Base-by-base conservation (phyloP, 139 green algal species). In the Zygnema cylindricum region DNA sequence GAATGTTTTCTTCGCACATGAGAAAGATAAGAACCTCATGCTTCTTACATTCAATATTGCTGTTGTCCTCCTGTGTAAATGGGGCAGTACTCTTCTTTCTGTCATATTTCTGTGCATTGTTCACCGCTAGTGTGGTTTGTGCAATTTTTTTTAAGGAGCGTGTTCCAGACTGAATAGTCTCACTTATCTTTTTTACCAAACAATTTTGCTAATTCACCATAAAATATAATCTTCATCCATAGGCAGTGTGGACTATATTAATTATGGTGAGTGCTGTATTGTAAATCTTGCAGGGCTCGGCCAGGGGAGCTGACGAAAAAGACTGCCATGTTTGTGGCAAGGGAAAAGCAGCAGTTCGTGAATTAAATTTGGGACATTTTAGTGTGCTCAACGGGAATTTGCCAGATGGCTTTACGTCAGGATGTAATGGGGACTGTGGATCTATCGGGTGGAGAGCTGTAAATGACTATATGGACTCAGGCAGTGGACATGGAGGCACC, bases 361-460 rank as follows among this genome's bases (percentile, higher is more conserved):
- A 54, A 75, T 30, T 88, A 32, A 82, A 43, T 35, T 76, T 82
- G 25, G 32, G 23, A 25, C 57, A 82, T 63, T 83, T 88, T 30
- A 35, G 49, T 1, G 22, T 42, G 55, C n/a, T 43, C 57, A 22
- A n/a, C 43, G 69, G 63, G 38, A 33, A 23, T 36, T 63, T 88
- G 2, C 83, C 83, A 0, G 32, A 43, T 33, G 69, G 40, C 1
- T 88, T 88, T 63, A 76, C 49, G 33, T 82, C 83, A 0, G 83
- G 83, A 21, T 88, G 83, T 63, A 35, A 22, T 0, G 83, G 83
- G 39, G 57, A 88, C n/a, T 88, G 83, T 63, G 83, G 63, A 23
- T 38, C 83, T 0, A 35, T 35, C 69, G 83, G 83, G 2, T 88
- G 83, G 83, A 57, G 71, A 32, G 55, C 69, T 33, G 57, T 82